phyloP scores from a whole-genome alignment of 2,329 filamentous ascomycete species.

The Aplosporella prunicola region DNA sequence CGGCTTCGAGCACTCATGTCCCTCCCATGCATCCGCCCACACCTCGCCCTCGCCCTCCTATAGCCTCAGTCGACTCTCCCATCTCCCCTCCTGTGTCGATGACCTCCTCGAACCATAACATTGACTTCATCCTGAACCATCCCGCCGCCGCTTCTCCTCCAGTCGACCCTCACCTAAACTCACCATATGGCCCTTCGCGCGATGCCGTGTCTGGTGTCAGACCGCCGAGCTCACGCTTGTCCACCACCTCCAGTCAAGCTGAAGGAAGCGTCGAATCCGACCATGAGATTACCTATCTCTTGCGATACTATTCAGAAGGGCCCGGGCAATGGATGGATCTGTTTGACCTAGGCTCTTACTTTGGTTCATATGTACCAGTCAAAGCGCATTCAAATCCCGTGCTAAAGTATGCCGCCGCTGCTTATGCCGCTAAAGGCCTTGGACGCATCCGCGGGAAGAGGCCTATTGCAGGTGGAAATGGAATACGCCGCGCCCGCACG shows the following conservation, averaged over 20 bases:
- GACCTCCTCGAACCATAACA: constrained; percentile 33
- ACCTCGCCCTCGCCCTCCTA: constrained; percentile 18
- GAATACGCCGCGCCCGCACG: constrained; percentile 40
- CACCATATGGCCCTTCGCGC: constrained; percentile 20
- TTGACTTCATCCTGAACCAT: constrained; percentile 47
- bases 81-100: constrained; percentile 37
- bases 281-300: constrained; percentile 50
- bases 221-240: constrained; percentile 8
- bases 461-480: constrained; percentile 40
- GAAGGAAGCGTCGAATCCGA: constrained; percentile 27
- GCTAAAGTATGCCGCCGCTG: constrained; percentile 47
- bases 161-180: constrained; percentile 26
- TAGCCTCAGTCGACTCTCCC: constrained; percentile 18
- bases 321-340: constrained; percentile 53
- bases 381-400: constrained; percentile 44
- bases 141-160: constrained; percentile 23
- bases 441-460: constrained; percentile 45
- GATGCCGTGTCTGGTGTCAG: constrained; percentile 2
- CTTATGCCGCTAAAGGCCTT: constrained; percentile 53
- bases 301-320: constrained; percentile 51
- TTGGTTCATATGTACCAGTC: constrained; percentile 50
- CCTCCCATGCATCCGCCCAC: constrained; percentile 16
- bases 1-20: constrained; percentile 13
- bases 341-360: constrained; percentile 49
- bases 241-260: constrained; percentile 6